Base-by-base conservation (phyloP, 345 rosid species). In the Turnera subulata region DNA sequence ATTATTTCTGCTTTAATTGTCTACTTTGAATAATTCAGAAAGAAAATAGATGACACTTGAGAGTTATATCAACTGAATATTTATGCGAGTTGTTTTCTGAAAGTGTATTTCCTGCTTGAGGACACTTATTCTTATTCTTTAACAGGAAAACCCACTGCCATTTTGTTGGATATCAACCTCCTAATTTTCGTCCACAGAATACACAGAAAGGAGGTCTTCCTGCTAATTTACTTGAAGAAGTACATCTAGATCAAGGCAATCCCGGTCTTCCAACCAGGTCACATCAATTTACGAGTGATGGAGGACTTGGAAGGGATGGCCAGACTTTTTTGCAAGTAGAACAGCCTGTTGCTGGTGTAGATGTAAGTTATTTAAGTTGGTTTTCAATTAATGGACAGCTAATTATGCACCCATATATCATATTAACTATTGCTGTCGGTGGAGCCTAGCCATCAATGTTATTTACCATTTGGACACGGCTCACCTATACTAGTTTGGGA, bases 61-160 rank as follows among this genome's bases (percentile, higher is more conserved):
- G n/a, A n/a, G n/a, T n/a, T n/a, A n/a, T n/a, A n/a, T n/a, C n/a
- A n/a, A n/a, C n/a, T n/a, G n/a, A n/a, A n/a, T n/a, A n/a, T n/a
- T n/a, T n/a, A n/a, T n/a, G 35, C 8, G 35, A 29, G 5, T 8
- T 29, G 8, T 29, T 29, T 29, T 29, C 8, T 29, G 35, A 4
- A 29, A 3, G 35, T 29, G 8, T 8, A 29, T 29, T 29, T 29
- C 35, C 35, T n/a, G 35, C 8, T 3, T 3, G 5, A 29, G 35
- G 35, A 29, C 4, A 8, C 35, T 29, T 29, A 29, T 59, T 25
- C 66, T 66, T 18, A 75, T 68, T 66, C 35, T 13, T 37, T 46
- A 59, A 63, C 87, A 91, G 98, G 96, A 40, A 35, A 55, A 52
- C 33, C 44, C 68, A 79, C 66, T 66, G 84, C 69, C 81, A 86